phyloP scores from a whole-genome alignment of 257 asterid genomes.

The Marsdenia floribunda region DNA sequence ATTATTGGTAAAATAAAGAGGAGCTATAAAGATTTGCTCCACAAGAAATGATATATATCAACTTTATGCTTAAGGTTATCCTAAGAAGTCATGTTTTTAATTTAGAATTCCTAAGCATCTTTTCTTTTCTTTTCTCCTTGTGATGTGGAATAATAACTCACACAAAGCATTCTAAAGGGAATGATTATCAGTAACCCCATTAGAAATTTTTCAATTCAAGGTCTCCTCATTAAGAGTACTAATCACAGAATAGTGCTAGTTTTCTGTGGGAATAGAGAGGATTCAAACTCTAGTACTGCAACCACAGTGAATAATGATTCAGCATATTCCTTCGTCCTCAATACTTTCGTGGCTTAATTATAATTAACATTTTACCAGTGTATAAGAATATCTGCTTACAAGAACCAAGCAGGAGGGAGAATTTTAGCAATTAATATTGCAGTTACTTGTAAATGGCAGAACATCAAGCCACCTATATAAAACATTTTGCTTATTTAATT shows the following conservation, averaged over 20 bases:
- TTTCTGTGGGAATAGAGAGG: neutral
- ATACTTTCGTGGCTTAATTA: neutral
- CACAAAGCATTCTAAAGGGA: neutral
- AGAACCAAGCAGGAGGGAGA: neutral
- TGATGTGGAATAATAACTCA: neutral
- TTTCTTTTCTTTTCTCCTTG: neutral
- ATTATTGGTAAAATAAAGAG: too few relatives aligned
- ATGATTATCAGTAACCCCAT: neutral
- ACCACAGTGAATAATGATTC: neutral
- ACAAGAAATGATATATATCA: neutral
- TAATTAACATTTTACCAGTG: neutral
- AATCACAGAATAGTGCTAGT: neutral
- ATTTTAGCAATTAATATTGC: neutral
- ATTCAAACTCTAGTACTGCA: neutral
- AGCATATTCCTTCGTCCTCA: neutral
- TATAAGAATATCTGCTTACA: neutral
- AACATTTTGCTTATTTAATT: neutral
- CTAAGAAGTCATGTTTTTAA: neutral
- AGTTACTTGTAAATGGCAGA: neutral
- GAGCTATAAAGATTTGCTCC: neutral
- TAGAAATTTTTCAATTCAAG: neutral
- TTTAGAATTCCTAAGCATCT: neutral
- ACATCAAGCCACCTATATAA: neutral
- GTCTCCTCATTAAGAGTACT: neutral
- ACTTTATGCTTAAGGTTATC: neutral